Conservation (phyloP, 768 basidiomycete species). For the Russula lepida region DNA sequence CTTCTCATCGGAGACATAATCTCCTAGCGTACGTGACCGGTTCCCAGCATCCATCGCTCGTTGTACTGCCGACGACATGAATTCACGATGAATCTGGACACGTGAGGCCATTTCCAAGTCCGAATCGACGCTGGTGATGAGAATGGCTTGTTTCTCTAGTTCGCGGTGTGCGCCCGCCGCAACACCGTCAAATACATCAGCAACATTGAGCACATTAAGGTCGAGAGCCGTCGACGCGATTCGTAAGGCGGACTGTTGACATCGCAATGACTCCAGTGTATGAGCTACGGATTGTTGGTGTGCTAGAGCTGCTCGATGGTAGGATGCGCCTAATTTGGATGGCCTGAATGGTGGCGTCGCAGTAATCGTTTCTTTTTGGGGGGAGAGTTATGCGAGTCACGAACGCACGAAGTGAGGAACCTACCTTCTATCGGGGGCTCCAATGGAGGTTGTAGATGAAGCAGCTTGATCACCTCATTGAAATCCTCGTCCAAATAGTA, state of each 20-base stretch:
- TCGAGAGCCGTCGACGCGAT: constrained; percentile 71
- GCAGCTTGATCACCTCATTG: constrained; percentile 53
- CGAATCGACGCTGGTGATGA: constrained; percentile 57
- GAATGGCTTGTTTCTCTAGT: constrained; percentile 52
- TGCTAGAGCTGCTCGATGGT: constrained; percentile 50
- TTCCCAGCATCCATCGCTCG: constrained; percentile 67
- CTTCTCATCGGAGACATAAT: constrained; percentile 70
- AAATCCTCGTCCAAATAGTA: constrained; percentile 63
- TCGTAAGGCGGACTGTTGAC: constrained; percentile 60
- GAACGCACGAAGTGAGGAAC: constrained; percentile 12
- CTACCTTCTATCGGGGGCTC: constrained; percentile 69
- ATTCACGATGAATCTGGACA: constrained; percentile 66
- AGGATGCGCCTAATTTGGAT: constrained; percentile 57
- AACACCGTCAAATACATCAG: constrained; percentile 62
- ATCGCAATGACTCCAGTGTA: constrained; percentile 43
- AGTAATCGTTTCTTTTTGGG: constrained; percentile 42
- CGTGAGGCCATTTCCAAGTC: constrained; percentile 64
- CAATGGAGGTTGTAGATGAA: constrained; percentile 51
- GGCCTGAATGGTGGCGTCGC: constrained; percentile 68
- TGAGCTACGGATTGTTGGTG: constrained; percentile 57
- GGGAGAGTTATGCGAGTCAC: background rate
- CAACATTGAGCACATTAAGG: constrained; percentile 59
- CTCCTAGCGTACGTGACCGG: constrained; percentile 59
- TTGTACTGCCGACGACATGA: constrained; percentile 57
- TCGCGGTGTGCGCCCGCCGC: constrained; percentile 49